Evolutionary conservation across 805 yeast species (phyloP).

Genomic region (Cyberlindnera galapagoensis): DNA sequence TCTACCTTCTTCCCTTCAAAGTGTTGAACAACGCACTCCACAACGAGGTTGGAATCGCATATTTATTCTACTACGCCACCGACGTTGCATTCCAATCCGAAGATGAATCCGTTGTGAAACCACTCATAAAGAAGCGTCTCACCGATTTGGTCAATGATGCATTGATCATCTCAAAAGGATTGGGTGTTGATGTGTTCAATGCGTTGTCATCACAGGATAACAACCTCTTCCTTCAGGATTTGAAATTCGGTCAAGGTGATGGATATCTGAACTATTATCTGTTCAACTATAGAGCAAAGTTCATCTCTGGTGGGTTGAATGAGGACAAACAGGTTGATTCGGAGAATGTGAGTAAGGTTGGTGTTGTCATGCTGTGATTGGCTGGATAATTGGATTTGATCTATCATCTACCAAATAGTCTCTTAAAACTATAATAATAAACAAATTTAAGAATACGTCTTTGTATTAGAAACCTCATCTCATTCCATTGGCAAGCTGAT

Average conservation of each 20-base stretch:
- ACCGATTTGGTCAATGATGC: slow-evolving; percentile 63
- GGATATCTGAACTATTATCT: slow-evolving; percentile 86
- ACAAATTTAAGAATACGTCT: too few relatives aligned
- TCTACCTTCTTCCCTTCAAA: slow-evolving; percentile 81
- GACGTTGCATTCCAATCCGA: slow-evolving; percentile 43
- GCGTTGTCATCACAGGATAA: slow-evolving; percentile 91
- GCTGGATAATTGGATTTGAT: too few relatives aligned
- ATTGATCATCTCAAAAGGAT: slow-evolving; percentile 60
- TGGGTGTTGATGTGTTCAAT: slow-evolving; percentile 84
- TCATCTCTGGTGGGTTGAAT: slow-evolving; percentile 75
- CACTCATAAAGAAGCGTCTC: slow-evolving; percentile 51
- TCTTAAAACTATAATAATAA: too few relatives aligned
- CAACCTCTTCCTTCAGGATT: slow-evolving; percentile 68
- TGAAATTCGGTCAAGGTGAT: slow-evolving; percentile 91
- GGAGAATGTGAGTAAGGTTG: slow-evolving; percentile 70
- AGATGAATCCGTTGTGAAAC: slow-evolving; percentile 34
- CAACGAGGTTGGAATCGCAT: slow-evolving; percentile 74
- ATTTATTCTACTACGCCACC: slow-evolving; percentile 84
- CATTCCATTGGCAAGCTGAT: too few relatives aligned
- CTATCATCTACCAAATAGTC: too few relatives aligned
- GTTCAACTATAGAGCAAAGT: slow-evolving; percentile 83
- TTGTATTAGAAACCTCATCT: too few relatives aligned
- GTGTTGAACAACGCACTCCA: slow-evolving; percentile 63
- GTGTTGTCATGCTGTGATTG: slow-evolving; percentile 77
- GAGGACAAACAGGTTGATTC: slow-evolving; percentile 44